Percentiles rank a stretch among this genome's conserved stretches.
Conservation (phyloP, 2,329 filamentous ascomycete genomes). For the Bimuria novae-zelandiae region DNA sequence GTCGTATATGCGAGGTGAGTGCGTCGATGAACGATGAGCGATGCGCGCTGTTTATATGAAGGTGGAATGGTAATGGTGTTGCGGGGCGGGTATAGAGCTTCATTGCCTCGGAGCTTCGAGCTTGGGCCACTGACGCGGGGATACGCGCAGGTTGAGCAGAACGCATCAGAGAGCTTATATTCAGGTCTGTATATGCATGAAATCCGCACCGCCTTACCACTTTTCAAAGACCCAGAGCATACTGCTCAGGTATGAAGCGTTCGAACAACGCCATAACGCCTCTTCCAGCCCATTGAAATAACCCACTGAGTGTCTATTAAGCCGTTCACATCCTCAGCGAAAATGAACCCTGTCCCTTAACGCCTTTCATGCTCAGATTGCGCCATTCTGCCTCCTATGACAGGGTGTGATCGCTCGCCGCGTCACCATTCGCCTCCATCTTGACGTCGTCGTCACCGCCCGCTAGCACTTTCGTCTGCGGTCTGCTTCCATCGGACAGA, state of each 20-base stretch:
- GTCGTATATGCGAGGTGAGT: not conserved
- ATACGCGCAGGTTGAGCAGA: no score
- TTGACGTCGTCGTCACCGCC: conserved; percentile 42
- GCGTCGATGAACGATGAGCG: no score
- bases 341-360: conserved; percentile 1
- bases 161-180: not conserved
- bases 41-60: conserved; percentile 13
- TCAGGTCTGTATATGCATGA: not conserved
- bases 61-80: conserved; percentile 7
- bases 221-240: not conserved
- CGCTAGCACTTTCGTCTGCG: conserved; percentile 43
- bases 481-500: conserved; percentile 46
- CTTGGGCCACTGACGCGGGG: conserved; percentile 16
- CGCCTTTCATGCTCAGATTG: not conserved
- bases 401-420: conserved; percentile 40
- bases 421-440: conserved; percentile 45
- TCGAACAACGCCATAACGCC: conserved; percentile 1
- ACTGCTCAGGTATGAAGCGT: not conserved
- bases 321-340: not conserved
- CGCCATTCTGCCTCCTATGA: conserved; percentile 24
- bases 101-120: conserved; percentile 18
- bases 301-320: not conserved
- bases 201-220: no score
- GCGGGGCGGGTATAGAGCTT: conserved; percentile 15
- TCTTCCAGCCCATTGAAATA: not conserved